phyloP scores from a whole-genome alignment of 2,329 filamentous ascomycete genomes.

The Colletotrichum brevisporum region DNA sequence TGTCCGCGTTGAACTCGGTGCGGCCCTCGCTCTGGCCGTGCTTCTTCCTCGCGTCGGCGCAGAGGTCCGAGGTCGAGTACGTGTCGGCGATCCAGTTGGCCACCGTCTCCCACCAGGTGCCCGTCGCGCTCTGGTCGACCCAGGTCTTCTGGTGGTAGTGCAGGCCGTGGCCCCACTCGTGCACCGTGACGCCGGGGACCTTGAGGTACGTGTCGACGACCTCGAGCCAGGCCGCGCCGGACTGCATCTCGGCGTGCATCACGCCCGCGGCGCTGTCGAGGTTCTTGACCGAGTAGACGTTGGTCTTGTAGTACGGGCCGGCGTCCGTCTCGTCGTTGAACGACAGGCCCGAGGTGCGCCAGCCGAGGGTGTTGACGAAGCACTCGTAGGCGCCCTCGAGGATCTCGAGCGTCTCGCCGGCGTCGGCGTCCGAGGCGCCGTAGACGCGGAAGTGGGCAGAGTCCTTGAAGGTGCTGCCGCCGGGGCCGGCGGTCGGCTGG shows the following conservation, averaged over 20 bases:
- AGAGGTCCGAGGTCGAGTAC: slow-evolving; percentile 61
- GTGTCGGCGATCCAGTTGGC: slow-evolving; percentile 66
- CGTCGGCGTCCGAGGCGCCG: slow-evolving; percentile 43
- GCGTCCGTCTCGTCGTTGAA: slow-evolving; percentile 51
- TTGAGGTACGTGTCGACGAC: slow-evolving; percentile 57
- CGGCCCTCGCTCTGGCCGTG: slow-evolving; percentile 51
- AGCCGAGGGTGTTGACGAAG: slow-evolving; percentile 54
- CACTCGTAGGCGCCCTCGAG: slow-evolving; percentile 63
- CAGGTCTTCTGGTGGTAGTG: slow-evolving; percentile 60
- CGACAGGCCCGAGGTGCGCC: slow-evolving; percentile 55
- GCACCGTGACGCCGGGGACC: slow-evolving; percentile 58
- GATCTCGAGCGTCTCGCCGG: slow-evolving; percentile 51
- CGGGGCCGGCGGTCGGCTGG: slow-evolving; percentile 51
- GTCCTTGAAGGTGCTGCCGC: slow-evolving; percentile 49
- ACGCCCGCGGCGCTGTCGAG: slow-evolving; percentile 58
- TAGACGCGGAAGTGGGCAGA: slow-evolving; percentile 59
- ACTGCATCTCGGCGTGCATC: slow-evolving; percentile 55
- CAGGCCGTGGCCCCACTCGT: slow-evolving; percentile 65
- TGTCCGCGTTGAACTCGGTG: slow-evolving; percentile 58
- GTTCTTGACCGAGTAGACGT: slow-evolving; percentile 57
- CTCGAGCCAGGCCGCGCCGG: slow-evolving; percentile 60
- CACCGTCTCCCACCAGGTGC: slow-evolving; percentile 66
- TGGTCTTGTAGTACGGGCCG: slow-evolving; percentile 61
- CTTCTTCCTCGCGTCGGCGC: slow-evolving; percentile 54
- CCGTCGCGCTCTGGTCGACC: slow-evolving; percentile 61